Evolutionary conservation across 495 filamentous ascomycete species (phyloP).

Genomic region (Patellaria atrata): DNA sequence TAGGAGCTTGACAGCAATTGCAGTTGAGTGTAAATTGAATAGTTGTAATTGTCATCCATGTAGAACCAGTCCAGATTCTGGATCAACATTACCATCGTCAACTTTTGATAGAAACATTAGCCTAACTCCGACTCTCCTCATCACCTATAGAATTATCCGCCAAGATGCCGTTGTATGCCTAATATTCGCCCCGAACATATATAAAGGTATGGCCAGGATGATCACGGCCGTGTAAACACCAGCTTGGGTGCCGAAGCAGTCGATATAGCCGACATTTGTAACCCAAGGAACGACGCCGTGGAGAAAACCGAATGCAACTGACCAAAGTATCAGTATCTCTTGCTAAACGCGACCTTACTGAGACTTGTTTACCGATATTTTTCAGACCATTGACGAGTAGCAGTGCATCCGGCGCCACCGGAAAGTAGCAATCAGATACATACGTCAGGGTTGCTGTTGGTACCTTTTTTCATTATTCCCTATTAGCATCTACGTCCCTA

Average conservation of each 20-base stretch:
- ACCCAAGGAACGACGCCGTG: constrained; percentile 26
- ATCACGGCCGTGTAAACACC: constrained; percentile 22
- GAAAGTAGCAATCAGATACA: constrained; percentile 22
- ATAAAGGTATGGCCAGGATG: constrained; percentile 14
- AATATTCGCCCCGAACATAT: constrained; percentile 18
- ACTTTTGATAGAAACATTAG: too few relatives aligned
- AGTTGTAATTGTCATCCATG: too few relatives aligned
- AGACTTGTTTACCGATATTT: too few relatives aligned
- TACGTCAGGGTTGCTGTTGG: constrained; percentile 21
- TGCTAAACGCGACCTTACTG: too few relatives aligned
- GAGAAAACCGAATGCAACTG: constrained; percentile 23
- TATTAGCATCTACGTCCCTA: not conserved
- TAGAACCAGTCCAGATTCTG: too few relatives aligned
- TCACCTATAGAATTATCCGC: constrained; percentile 22
- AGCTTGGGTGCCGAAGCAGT: constrained; percentile 23
- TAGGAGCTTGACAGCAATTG: too few relatives aligned
- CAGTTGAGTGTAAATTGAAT: too few relatives aligned
- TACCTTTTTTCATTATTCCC: not conserved
- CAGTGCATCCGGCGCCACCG: constrained; percentile 23
- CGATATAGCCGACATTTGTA: constrained; percentile 20
- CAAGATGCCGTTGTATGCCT: constrained; percentile 20
- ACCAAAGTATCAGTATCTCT: too few relatives aligned
- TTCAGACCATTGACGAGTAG: constrained; percentile 24
- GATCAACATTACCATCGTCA: too few relatives aligned
- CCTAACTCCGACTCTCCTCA: too few relatives aligned